phyloP scores from a whole-genome alignment of 805 yeast genomes.

The Candida ficus region DNA sequence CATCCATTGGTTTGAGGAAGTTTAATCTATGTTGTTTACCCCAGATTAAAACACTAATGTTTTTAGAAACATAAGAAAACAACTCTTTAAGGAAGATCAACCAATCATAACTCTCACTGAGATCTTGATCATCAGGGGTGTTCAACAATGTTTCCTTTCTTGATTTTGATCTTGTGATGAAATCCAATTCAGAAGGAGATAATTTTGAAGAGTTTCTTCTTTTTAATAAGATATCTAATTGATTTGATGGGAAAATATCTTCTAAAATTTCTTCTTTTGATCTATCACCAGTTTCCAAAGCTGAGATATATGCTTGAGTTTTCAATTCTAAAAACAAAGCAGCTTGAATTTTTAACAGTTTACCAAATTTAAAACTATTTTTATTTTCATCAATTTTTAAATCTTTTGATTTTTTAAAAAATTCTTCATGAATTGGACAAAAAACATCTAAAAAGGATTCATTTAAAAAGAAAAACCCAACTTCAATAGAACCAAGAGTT shows the following conservation, averaged over 20 bases:
- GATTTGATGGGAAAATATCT: constrained; percentile 65
- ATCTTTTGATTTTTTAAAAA: constrained; percentile 23
- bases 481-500: constrained; percentile 74
- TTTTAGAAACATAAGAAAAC: constrained; percentile 70
- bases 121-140: constrained; percentile 40
- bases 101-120: constrained; percentile 82
- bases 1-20: constrained; percentile 6
- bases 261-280: constrained; percentile 63
- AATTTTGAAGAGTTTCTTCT: constrained; percentile 35
- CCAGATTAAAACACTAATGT: constrained; percentile 68
- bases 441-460: constrained; percentile 82
- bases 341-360: constrained; percentile 76
- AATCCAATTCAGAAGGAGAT: constrained; percentile 77
- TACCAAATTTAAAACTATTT: constrained; percentile 51
- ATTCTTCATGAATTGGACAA: constrained; percentile 47
- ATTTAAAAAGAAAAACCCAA: constrained; percentile 83
- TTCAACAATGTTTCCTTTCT: constrained; percentile 59
- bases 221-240: constrained; percentile 38
- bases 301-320: constrained; percentile 93
- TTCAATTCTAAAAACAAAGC: constrained; percentile 78
- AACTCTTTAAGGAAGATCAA: constrained; percentile 72
- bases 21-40: constrained; percentile 43
- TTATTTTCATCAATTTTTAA: neutral
- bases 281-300: constrained; percentile 59
- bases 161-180: constrained; percentile 65